Base-by-base conservation (phyloP, 2,329 filamentous ascomycete genomes). In the Hirsutella minnesotensis region DNA sequence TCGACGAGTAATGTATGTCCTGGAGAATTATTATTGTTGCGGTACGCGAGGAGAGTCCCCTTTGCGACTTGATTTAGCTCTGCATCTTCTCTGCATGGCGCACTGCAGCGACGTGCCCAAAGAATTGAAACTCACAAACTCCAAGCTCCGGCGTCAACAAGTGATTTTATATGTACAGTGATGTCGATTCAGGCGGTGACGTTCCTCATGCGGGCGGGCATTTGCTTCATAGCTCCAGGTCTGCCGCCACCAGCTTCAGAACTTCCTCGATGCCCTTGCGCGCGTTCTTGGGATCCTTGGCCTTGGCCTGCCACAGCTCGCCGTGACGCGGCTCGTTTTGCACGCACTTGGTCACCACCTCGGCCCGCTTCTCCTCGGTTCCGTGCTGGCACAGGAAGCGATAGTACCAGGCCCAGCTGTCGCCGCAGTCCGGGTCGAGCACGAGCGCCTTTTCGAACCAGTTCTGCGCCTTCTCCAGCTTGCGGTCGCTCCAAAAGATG, bases 321-420 rank as follows among this genome's bases (percentile, higher is more conserved):
- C 92, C 92, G 61, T 98, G 88, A 53, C 81, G 80, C 3, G 94
- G 94, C 62, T 96, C 92, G 44, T 81, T 89, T 39, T 83, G 66
- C 27, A 84, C 71, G 53, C 86, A 89, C 66, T 94, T 95, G 44
- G 70, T 71, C 5, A 95, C 61, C 27, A 95, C 83, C 57, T 96
- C 92, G 24, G 71, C 76, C 55, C 83, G 74, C 79, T 96, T 98
- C 69, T 95, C 90, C 44, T 87, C 82, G 5, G 88, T 95, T 9
- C 92, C 94, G 65, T 98, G 89, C 69, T 95, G 86, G 51, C 80
- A 60, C 50, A 96, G 58, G 61, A 96, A 98, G 62, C 90, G 89
- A 63, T 88, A 92, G 63, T 95, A 98, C 90, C 90, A 98, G 18
- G 88, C 90, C 94, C 94, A 98, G 10, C 81, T 85, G 66, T 98